Base-by-base conservation (phyloP, 1,139 yeast species). In the Pneumocystis wakefieldiae region DNA sequence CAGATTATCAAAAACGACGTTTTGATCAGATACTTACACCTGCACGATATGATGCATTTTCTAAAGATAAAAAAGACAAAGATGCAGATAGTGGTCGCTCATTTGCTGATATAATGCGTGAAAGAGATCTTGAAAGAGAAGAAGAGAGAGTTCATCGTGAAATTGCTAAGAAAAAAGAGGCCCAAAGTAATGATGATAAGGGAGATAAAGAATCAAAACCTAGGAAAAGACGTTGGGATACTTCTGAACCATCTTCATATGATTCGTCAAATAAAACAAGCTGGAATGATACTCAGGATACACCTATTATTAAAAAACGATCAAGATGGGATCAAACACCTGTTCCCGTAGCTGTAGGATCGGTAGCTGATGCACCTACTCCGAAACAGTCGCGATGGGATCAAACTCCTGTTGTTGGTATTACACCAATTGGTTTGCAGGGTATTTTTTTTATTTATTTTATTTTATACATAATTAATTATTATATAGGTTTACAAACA, bases 1-100 rank as follows among this genome's bases (percentile, higher is more conserved):
- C 75, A 42, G 78, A 75, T 1, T 80, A 81, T 68, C 80, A 78
- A 62, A 72, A 73, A 66, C 71, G 77, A 66, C 70, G 81, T 66
- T 73, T 75, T 66, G 73, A 74, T 62, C 65, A 76, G 39, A 71
- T 67, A 61, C 69, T 70, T 59, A 74, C 71, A 6, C 76, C 71
- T 55, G 60, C 60, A 2, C 60, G 64, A 8, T 28, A 39, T 32
- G 66, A 64, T n/a, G 65, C 66, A 19, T 64, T 64, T 57, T 62
- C 60, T 4, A 19, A 29, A 17, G 42, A 32, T n/a, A 29, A 39
- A 6, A 76, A 71, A 60, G 71, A 70, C 60, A 68, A 70, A 60
- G 48, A 62, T 35, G 67, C 70, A 32, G 68, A 66, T 7, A 68
- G 67, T 32, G 69, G 64, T n/a, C 37, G 60, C 35, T 39, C 61